A percentile compares a stretch with the other conserved stretches of the same genome.
Conservation (phyloP, 495 filamentous ascomycete genomes). For the Aspergillus ostianus region DNA sequence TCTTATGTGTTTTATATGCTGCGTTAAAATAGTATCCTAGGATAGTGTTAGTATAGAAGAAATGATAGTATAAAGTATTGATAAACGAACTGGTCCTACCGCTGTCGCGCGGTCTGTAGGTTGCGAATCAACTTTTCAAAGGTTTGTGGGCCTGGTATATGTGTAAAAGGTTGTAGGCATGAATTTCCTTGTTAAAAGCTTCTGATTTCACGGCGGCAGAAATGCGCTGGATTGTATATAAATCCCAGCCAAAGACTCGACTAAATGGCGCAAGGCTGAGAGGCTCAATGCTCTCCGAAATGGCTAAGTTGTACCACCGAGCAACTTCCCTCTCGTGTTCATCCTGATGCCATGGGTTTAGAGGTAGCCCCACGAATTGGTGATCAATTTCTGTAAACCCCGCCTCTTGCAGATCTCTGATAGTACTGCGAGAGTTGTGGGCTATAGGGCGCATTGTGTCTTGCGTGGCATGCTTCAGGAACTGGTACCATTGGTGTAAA, state of each 20-base stretch:
- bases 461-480: slow-evolving; percentile 66
- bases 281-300: slow-evolving; percentile 70
- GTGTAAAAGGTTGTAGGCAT: slow-evolving; percentile 71
- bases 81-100: no score
- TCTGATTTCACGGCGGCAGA: slow-evolving; percentile 62
- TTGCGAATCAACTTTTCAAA: slow-evolving; percentile 9
- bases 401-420: slow-evolving; percentile 59
- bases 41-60: no score
- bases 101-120: background rate
- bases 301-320: slow-evolving; percentile 80
- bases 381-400: slow-evolving; percentile 87
- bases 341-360: slow-evolving; percentile 78
- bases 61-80: no score
- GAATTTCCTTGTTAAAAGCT: slow-evolving; percentile 66
- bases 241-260: slow-evolving; percentile 60
- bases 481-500: slow-evolving; percentile 65
- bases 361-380: slow-evolving; percentile 65
- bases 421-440: slow-evolving; percentile 60
- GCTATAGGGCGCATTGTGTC: slow-evolving; percentile 63
- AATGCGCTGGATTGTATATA: slow-evolving; percentile 62
- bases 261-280: slow-evolving; percentile 74
- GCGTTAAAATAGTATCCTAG: no score
- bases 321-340: slow-evolving; percentile 67
- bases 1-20: no score
- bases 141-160: slow-evolving; percentile 50